Evolutionary conservation across 1,139 yeast species (phyloP), one percentile per base, ranked within the genome.

Genomic region (Candida neerlandica): DNA sequence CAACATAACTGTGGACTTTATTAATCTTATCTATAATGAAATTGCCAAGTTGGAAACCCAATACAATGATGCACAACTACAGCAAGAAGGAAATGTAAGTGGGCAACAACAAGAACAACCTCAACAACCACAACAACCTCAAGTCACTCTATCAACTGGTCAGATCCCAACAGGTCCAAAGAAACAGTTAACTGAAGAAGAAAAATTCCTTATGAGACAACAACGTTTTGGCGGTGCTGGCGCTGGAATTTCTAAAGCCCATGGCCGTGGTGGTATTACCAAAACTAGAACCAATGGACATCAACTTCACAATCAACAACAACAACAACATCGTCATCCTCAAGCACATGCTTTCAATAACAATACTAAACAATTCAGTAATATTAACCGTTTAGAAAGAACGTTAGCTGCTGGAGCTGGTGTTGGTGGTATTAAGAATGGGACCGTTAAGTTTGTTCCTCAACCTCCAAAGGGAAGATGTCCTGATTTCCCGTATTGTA

Each of bases 401-500:
- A 77, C 75, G 39, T 63, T 80, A 65, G 66, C 26, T 19, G 19
- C 29, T 23, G 34, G 7, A 6, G 27, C 27, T 26, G 27, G 27
- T 26, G 27, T 9, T 26, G 14, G 5, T 18, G 44, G 46, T 37
- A 34, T 15, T 18, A 62, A 34, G 4, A 19, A 35, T 19, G 50
- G 47, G 11, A 33, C 46, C 5, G 37, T 48, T 16, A 64, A 64
- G 49, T 66, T 66, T 55, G 63, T 61, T 16, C 65, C 65, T 14
- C 73, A 77, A 62, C 74, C 82, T 43, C 69, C 81, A 45, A 80
- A 77, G 55, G 86, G 86, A 41, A 82, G 96, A 64, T 90, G 97
- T 65, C 76, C 77, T 33, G 80, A 85, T 50, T 89, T 89, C 71
- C 97, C 97, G 32, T 81, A 85, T 61, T 90, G 97, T 70, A 67